Evolutionary conservation across 2,329 filamentous ascomycete species (phyloP), one percentile per base, ranked within the genome.

Genomic region (Aspergillus carbonarius): DNA sequence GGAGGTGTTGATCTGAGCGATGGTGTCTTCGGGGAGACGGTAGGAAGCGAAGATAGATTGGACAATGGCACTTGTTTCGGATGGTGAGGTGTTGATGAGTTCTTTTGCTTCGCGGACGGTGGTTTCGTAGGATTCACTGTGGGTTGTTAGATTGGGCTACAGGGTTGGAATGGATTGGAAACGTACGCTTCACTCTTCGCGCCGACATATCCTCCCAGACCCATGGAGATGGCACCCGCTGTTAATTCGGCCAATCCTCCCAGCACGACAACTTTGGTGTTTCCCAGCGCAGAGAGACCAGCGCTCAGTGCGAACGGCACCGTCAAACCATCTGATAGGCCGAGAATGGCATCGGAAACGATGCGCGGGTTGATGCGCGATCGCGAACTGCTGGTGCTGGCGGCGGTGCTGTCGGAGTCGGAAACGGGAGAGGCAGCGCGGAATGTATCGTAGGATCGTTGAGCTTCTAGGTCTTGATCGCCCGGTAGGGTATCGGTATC

Each of bases 231-330:
- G 63, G 87, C 86, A 30, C 90, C 89, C 0, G 88, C 87, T 66
- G 90, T 88, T 52, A 92, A 80, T 78, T 92, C 89, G 4, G 89
- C 89, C n/a, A 91, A 78, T 5, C 89, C 89, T 55, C 87, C 89
- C 57, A 89, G 83, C 59, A 93, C 85, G 61, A 89, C 87, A 2
- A 88, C 82, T 50, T 82, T 83, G n/a, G 85, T 86, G 68, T 85
- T 80, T 35, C 86, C 86, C 23, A 89, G 79, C 5, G 77, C 77
- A 4, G 72, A 76, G 55, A 93, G 81, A 27, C 90, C 90, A 0
- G 90, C 89, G 0, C 88, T 91, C 54, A 93, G 77, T 9, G 90
- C 90, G 63, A 93, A 93, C 1, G 90, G 90, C 0, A 93, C 90
- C 0, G 90, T 93, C 61, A 93, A 79, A 3, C 90, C 90, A 70